phyloP scores from a whole-genome alignment of 495 filamentous ascomycete genomes.

The Aspergillus heteromorphus region DNA sequence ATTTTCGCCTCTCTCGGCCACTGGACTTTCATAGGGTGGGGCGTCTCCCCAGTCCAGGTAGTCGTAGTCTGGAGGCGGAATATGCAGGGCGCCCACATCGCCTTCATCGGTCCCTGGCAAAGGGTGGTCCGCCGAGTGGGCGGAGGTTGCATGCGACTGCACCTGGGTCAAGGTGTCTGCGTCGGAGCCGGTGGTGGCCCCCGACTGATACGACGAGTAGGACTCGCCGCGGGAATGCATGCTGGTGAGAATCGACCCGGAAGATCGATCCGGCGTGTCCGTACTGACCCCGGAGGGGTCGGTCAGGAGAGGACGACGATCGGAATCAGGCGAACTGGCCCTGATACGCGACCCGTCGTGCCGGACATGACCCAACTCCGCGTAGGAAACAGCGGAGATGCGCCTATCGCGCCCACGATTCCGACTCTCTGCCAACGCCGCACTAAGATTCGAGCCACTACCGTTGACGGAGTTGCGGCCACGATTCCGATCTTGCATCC shows the following conservation, averaged over 20 bases:
- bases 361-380: constrained; percentile 74
- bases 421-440: constrained; percentile 54
- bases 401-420: constrained; percentile 64
- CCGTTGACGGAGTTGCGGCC: constrained; percentile 25
- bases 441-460: constrained; percentile 24
- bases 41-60: constrained; percentile 47
- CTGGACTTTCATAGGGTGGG: constrained; percentile 37
- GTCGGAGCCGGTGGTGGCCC: constrained; percentile 22
- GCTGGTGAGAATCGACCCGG: constrained; percentile 22
- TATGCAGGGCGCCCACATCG: constrained; percentile 30
- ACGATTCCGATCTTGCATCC: constrained; percentile 32
- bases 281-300: constrained; percentile 58
- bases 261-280: constrained; percentile 16
- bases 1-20: constrained; percentile 13
- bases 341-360: constrained; percentile 86
- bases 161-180: constrained; percentile 23
- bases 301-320: constrained; percentile 66
- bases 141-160: constrained; percentile 19
- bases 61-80: constrained; percentile 43
- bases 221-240: constrained; percentile 31
- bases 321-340: constrained; percentile 72
- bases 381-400: constrained; percentile 81
- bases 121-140: constrained; percentile 19
- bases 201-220: constrained; percentile 30
- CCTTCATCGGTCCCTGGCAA: constrained; percentile 25